Base-by-base conservation (phyloP, 352 stramenopile species). In the Phytophthora multivora region DNA sequence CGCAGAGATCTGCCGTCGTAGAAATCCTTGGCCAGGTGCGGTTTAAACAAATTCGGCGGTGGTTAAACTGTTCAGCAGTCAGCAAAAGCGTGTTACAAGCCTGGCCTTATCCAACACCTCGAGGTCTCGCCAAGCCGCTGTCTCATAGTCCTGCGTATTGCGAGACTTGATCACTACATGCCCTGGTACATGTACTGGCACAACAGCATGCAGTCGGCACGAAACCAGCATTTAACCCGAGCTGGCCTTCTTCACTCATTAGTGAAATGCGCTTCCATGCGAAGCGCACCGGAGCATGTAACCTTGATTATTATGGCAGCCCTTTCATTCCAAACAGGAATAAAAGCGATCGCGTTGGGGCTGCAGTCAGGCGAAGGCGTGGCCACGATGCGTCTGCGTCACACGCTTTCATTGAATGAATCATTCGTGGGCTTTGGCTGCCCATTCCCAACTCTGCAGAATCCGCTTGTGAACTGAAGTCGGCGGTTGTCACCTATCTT, bases 41-140 rank as follows among this genome's bases (percentile, higher is more conserved):
- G 31, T 15, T 59, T 25, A 8, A 39, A 19, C 47, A 39, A 13
- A n/a, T 51, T 51, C 19, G 55, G 55, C 46, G 56, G 56, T 65
- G 42, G 31, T 52, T 35, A 52, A 52, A 47, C 36, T 40, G 8
- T 45, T 55, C 19, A 38, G 59, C 48, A 65, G 48, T 65, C 57
- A 64, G 36, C 46, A 64, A 45, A 13, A 11, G 26, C 12, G 28
- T 52, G 42, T 30, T 42, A 60, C 18, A 51, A 33, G 11, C 16
- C 11, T 30, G 9, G 18, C 11, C 25, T 48, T 65, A 65, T 58
- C 57, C 57, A 65, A 43, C 49, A 59, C 39, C 36, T 23, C 33
- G 35, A 23, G 36, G 25, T 19, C 7, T 42, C 6, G 13, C 4
- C 42, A 42, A 48, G 5, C 7, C 41, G 25, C 8, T 64, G 56